Conservation (phyloP, 345 rosid species). For the Corchorus olitorius region DNA sequence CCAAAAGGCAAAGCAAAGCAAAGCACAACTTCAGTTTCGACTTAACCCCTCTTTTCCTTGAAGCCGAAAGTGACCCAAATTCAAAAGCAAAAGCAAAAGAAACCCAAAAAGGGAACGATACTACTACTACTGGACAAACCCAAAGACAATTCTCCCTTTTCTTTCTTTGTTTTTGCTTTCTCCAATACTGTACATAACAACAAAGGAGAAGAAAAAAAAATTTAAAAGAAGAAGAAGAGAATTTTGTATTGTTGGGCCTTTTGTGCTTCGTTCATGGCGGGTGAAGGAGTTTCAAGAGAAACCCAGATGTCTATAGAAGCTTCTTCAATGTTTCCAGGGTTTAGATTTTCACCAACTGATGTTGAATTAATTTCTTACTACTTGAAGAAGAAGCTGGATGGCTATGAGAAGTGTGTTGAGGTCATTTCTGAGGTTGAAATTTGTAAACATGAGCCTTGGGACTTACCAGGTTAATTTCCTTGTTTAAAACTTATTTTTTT, state of each 20-base stretch:
- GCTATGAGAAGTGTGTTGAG: slow-evolving; percentile 65
- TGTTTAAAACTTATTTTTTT: not conserved
- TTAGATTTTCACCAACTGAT: slow-evolving; percentile 84
- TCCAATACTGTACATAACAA: not conserved
- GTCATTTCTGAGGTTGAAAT: slow-evolving; percentile 76
- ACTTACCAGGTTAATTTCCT: slow-evolving; percentile 64
- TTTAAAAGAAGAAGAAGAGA: not conserved
- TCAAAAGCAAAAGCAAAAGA: slow-evolving; percentile 1
- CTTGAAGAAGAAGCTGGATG: slow-evolving; percentile 75
- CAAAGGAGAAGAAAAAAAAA: not conserved
- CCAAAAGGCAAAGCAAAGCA: slow-evolving; percentile 12
- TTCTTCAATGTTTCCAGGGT: slow-evolving; percentile 77
- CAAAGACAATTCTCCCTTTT: not conserved
- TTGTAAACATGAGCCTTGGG: slow-evolving; percentile 86
- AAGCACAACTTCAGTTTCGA: not conserved
- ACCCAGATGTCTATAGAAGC: slow-evolving; percentile 63
- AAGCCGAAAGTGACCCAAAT: slow-evolving; percentile 5
- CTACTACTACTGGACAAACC: not conserved
- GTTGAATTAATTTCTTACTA: slow-evolving; percentile 75
- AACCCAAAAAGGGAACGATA: not conserved
- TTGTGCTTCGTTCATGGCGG: not conserved
- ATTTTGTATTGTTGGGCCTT: not conserved
- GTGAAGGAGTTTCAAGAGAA: slow-evolving; percentile 48
- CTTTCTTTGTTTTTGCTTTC: not conserved
- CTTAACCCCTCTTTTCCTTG: not conserved